Evolutionary conservation across 768 basidiomycete genomes (phyloP), one percentile per base, ranked within the genome.

Genomic region (Rhodotorula babjevae): DNA sequence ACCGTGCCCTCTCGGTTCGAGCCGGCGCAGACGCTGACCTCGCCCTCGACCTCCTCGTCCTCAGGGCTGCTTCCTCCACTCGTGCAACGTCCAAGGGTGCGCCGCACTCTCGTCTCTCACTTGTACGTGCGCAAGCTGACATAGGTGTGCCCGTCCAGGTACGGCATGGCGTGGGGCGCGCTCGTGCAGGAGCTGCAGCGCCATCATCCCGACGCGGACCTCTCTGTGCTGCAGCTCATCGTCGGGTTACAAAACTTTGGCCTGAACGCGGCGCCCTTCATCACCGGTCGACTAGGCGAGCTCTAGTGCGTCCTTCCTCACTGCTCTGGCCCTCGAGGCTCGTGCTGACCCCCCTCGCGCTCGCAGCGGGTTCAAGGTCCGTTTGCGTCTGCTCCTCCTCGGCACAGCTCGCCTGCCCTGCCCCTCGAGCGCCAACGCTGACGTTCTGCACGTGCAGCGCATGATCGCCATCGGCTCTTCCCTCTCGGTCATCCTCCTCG

Each of bases 401-500:
- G 14, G n/a, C n/a, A n/a, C n/a, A n/a, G n/a, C n/a, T n/a, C n/a
- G n/a, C n/a, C n/a, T n/a, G n/a, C n/a, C n/a, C n/a, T n/a, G n/a
- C n/a, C n/a, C n/a, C n/a, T n/a, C n/a, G n/a, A n/a, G n/a, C n/a
- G n/a, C n/a, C n/a, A n/a, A n/a, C n/a, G n/a, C n/a, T 58, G 19
- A 57, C 21, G 3, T 14, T 57, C 33, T 12, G 3, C 1, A 2
- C 29, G 36, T 27, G 8, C 60, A 62, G 59, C 47, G 63, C n/a
- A 72, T 72, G 71, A 68, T 72, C 36, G 71, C 67, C 31, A 72
- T 72, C 59, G 71, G 71, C 19, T 65, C 63, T 0, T 10, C 36
- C 42, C 0, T 25, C 7, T 53, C 67, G 3, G 63, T 72, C 33
- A 9, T 47, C 12, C 29, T 63, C 33, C 63, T 72, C 42, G 58